These are phyloP conservation scores for Mortierella sp. DNA, from an alignment of 371 early-diverging fungal genomes.

Conservation along the genomic window DNA sequence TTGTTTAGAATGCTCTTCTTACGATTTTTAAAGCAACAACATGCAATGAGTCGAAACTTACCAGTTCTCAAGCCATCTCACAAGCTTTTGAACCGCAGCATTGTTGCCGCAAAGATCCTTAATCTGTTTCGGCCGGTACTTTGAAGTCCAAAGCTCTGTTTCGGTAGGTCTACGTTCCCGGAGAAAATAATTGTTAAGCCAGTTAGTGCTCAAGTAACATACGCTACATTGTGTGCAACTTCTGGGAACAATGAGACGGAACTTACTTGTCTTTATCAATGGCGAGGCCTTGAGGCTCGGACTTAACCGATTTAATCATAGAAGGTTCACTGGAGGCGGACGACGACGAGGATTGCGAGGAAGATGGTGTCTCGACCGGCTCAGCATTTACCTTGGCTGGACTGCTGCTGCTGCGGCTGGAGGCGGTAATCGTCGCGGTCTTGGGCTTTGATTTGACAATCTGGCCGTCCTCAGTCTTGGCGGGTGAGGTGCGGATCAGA, in stretches of 20 bases:
- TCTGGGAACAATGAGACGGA: not conserved
- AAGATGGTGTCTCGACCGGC: slow-evolving; percentile 20
- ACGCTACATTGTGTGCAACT: not conserved
- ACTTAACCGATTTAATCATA: slow-evolving; percentile 8
- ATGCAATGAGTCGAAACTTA: slow-evolving; percentile 43
- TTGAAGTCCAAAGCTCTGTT: slow-evolving; percentile 94
- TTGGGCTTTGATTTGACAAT: slow-evolving; percentile 37
- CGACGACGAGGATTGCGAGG: slow-evolving; percentile 26
- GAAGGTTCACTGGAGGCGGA: slow-evolving; percentile 5
- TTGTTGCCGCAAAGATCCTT: slow-evolving; percentile 97
- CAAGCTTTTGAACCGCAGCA: slow-evolving; percentile 74
- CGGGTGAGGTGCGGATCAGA: slow-evolving; percentile 76
- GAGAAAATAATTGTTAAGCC: not conserved
- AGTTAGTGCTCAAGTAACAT: not conserved
- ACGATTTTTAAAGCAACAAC: not conserved
- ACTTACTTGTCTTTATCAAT: slow-evolving; percentile 10
- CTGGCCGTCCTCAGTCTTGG: slow-evolving; percentile 40
- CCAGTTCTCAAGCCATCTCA: slow-evolving; percentile 85
- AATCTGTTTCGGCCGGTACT: slow-evolving; percentile 90
- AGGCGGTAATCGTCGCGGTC: slow-evolving; percentile 22
- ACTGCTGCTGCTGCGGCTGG: slow-evolving; percentile 20
- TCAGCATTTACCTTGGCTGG: slow-evolving; percentile 27
- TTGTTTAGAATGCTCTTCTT: too few relatives aligned
- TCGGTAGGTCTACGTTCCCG: slow-evolving; percentile 17
- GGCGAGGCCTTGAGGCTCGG: not conserved